Evolutionary conservation across 2,329 filamentous ascomycete genomes (phyloP).

Genomic region (Seiridium unicorne): DNA sequence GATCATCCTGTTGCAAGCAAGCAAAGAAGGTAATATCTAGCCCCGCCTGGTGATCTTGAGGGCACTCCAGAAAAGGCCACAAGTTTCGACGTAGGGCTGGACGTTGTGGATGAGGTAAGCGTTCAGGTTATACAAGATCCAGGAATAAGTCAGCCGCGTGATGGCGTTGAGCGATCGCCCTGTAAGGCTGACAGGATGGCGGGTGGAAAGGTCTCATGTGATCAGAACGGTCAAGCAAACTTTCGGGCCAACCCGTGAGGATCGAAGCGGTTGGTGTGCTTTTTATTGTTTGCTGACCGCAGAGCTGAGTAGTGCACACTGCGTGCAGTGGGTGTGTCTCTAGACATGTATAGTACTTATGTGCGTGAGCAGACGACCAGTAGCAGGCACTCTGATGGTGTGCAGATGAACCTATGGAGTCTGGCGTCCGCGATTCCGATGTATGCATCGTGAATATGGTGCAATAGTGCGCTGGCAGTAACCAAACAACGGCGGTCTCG

Average conservation of each 20-base stretch:
- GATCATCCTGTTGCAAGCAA: too few relatives aligned
- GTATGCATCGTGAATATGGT: background rate
- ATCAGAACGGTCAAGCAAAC: background rate
- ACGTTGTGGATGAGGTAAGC: background rate
- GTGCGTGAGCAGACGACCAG: background rate
- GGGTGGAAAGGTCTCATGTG: background rate
- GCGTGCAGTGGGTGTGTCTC: background rate
- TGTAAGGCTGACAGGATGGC: constrained; percentile 5
- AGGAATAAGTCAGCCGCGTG: background rate
- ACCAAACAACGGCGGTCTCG: background rate
- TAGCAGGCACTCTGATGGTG: background rate
- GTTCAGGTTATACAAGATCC: background rate
- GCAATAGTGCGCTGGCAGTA: background rate
- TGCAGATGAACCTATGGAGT: background rate
- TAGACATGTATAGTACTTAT: constrained; percentile 3
- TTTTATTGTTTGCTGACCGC: background rate
- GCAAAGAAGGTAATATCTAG: too few relatives aligned
- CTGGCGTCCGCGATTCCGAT: background rate
- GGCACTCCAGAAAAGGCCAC: background rate
- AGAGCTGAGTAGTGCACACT: background rate
- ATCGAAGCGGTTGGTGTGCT: background rate
- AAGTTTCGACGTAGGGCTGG: background rate
- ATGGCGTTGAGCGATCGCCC: constrained; percentile 1
- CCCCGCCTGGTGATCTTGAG: background rate
- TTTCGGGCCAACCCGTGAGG: background rate